Evolutionary conservation across 768 basidiomycete genomes (phyloP), one percentile per base, ranked within the genome.

Genomic region (Naganishia onofrii): DNA sequence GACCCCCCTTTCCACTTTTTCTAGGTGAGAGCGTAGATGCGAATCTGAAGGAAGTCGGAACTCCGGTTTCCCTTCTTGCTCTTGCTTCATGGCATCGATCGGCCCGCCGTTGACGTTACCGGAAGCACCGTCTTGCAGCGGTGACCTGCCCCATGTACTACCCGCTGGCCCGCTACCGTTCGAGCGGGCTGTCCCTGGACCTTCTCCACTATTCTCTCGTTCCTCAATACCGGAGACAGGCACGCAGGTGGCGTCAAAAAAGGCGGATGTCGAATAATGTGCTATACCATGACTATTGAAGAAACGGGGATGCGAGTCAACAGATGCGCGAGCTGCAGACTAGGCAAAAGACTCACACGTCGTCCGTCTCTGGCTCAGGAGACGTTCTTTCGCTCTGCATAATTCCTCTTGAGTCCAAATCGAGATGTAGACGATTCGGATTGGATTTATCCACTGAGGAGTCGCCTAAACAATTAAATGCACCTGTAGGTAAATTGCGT

Each of bases 261-360:
- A 63, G 8, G 60, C 60, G 36, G 60, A 63, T 9, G 60, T 63
- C 38, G 60, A 63, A 42, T 63, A 63, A 44, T 63, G 60, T 17
- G 60, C 60, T n/a, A 63, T 63, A 29, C 60, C 60, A 42, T 63
- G 60, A 12, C 60, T 63, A 42, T 63, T 17, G 42, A 23, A 26
- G 48, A 23, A 23, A 28, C 29, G 1, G 15, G 21, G 21, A 63
- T 10, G 12, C 9, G 57, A 58, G 42, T 58, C 34, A 58, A 21
- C 9, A 26, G 15, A 23, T 13, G 36, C 34, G 8, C 34, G 17
- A n/a, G 34, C 13, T 36, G 5, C 2, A 29, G 29, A 5, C 17
- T n/a, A n/a, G 15, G 57, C 15, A 10, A 42, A 15, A n/a, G 26
- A n/a, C 60, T 63, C 34, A 63, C 60, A 46, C 60, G 38, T 63